Evolutionary conservation across 306 rosid genomes (phyloP).

Genomic region (Alnus glutinosa): DNA sequence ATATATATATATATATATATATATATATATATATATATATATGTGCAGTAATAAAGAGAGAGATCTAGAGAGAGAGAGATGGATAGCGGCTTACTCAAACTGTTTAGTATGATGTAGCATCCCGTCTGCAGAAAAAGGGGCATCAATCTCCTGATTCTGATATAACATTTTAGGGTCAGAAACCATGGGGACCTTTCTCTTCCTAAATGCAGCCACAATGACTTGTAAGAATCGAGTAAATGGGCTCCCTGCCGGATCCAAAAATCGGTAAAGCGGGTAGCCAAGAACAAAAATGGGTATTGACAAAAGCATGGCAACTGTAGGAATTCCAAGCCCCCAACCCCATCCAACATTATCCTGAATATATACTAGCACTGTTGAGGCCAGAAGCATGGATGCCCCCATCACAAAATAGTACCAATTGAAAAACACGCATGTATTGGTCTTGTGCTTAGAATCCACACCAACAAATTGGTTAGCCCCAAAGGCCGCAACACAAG

Average conservation of each 20-base stretch:
- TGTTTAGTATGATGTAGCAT: slow-evolving; percentile 59
- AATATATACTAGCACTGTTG: slow-evolving; percentile 79
- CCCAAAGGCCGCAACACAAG: slow-evolving; percentile 91
- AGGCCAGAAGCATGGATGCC: slow-evolving; percentile 65
- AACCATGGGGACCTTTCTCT: slow-evolving; percentile 49
- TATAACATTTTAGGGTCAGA: slow-evolving; percentile 39
- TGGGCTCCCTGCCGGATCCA: slow-evolving; percentile 85
- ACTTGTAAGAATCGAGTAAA: slow-evolving; percentile 79
- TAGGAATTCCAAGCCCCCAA: slow-evolving; percentile 78
- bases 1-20: no score
- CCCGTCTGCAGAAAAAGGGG: slow-evolving; percentile 60
- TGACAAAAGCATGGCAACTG: slow-evolving; percentile 79
- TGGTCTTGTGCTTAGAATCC: slow-evolving; percentile 62
- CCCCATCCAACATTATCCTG: slow-evolving; percentile 98
- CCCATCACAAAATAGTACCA: slow-evolving; percentile 97
- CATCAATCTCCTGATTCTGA: slow-evolving; percentile 70
- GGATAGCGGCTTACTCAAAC: slow-evolving; percentile 49
- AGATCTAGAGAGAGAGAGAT: neutral
- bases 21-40: no score
- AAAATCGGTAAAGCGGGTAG: slow-evolving; percentile 76
- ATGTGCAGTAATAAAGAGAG: no score
- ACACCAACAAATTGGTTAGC: slow-evolving; percentile 83
- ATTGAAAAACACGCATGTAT: slow-evolving; percentile 80
- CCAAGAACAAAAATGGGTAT: slow-evolving; percentile 57
- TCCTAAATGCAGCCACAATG: slow-evolving; percentile 59